These are phyloP conservation scores for Phycomyces blakesleeanus DNA, from an alignment of 192 early-diverging fungal species.

Conservation along the genomic window DNA sequence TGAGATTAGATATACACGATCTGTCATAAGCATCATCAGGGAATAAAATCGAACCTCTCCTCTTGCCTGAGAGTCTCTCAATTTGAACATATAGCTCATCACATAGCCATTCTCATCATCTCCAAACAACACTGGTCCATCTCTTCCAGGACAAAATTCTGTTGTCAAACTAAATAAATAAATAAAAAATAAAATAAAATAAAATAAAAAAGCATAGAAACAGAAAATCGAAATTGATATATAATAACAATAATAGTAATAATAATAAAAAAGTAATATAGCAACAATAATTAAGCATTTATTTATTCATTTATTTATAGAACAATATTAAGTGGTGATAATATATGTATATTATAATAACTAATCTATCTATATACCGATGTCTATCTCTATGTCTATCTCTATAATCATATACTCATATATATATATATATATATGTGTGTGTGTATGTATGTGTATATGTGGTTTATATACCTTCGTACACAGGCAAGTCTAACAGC, in stretches of 20 bases:
- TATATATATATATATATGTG: no score
- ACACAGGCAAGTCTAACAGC: conserved; percentile 42
- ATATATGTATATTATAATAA: no score
- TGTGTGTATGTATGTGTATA: no score
- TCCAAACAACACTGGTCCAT: conserved; percentile 67
- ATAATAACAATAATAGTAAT: no score
- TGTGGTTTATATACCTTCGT: conserved; percentile 33
- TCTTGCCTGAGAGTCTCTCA: conserved; percentile 61
- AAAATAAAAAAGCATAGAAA: conserved; percentile 4
- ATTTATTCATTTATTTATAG: not conserved
- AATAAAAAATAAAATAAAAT: not conserved
- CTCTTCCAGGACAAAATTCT: conserved; percentile 60
- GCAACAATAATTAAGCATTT: no score
- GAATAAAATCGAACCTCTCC: conserved; percentile 59
- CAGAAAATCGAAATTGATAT: not conserved
- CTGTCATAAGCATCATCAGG: conserved; percentile 61
- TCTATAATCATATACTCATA: no score
- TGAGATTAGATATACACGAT: conserved; percentile 59
- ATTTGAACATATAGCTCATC: conserved; percentile 69
- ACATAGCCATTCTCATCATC: conserved; percentile 65
- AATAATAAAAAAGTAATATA: no score
- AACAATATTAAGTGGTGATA: no score
- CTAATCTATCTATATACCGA: no score
- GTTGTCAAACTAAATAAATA: conserved; percentile 49
- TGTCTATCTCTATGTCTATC: no score